Base-by-base conservation (phyloP, 2,329 filamentous ascomycete genomes). In the Chalaropsis thielavioides region DNA sequence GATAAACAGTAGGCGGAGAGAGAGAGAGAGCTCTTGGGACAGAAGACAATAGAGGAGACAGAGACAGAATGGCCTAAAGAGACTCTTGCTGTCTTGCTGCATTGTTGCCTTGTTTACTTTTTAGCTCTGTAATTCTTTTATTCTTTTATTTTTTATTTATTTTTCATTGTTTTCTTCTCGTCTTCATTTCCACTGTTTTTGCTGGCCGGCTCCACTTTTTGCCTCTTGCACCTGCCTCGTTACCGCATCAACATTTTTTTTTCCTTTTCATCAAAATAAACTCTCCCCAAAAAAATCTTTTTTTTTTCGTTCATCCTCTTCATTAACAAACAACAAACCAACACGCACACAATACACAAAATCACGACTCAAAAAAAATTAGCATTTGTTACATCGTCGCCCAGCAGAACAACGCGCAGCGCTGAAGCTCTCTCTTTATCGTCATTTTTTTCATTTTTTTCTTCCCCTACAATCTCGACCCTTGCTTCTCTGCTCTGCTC, bases 201-300 rank as follows among this genome's bases (percentile, higher is more conserved):
- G 22, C 31, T 46, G 60, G 10, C 15, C 19, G 51, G 31, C 35
- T 31, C 62, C 49, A 56, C 54, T 64, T 35, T 60, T 49, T 61
- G 19, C 35, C 13, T 22, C 46, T 51, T 61, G 54, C 40, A 31
- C 44, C 44, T 31, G 63, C 62, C 35, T 64, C 65, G 67, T 68
- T 68, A 68, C 67, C 67, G 65, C 63, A 68, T 64, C 67, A 68
- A 68, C 67, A 67, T 65, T 63, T 67, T 64, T 54, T 62, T 62
- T 3, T 62, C 41, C 31, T 62, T 13, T 8, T 38, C 41, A 62
- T 62, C 66, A 62, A 68, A 68, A 68, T 66, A 68, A 66, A 67
- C 60, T 60, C 60, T 60, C 43, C 24, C 31, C 40, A 56, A 59
- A 63, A 62, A 63, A 49, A 56, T 56, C 51, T 54, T 59, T 67